Base-by-base conservation (phyloP, 768 basidiomycete species). In the Boletus sensibilis region DNA sequence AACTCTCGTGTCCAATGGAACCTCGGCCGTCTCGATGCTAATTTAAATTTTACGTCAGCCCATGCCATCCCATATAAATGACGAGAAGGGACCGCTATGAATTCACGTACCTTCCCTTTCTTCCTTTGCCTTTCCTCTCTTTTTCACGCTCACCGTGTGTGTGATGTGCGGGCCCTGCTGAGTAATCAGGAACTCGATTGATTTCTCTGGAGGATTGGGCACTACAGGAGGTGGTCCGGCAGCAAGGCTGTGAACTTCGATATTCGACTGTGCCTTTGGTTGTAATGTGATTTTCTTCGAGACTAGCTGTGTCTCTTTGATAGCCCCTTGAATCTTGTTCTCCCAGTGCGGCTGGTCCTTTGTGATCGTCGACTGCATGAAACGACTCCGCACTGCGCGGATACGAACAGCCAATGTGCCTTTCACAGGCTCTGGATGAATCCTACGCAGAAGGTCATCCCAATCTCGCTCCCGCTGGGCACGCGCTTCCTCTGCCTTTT, bases 1-100 rank as follows among this genome's bases (percentile, higher is more conserved):
- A 87, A 92, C 48, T 95, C 91, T 39, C 80, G 72, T 52, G 82
- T 91, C 94, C 93, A 98, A 46, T 84, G 83, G 67, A 93, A 92
- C 52, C 87, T 79, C 46, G 85, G 81, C 18, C 90, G 80, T 50
- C 87, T 62, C n/a, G 48, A 64, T 23, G 47, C 64, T 63, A 34
- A 52, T 58, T 57, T 50, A 3, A 46, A 33, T 27, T 46, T 39
- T 23, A 16, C 31, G 23, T 67, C 50, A 59, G 50, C 25, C 27
- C 21, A 23, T 35, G 14, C 49, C 14, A 35, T 44, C 50, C 29
- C 20, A 55, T 55, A 46, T 38, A 21, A 46, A 38, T 6, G 16
- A 27, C 33, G 10, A n/a, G 29, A 55, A 43, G 37, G n/a, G 29
- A 56, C 21, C 3, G 12, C 3, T 23, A 51, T n/a, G 7, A 43